Evolutionary conservation across 2,329 filamentous ascomycete species (phyloP), one percentile per base, ranked within the genome.

Genomic region (Monilinia fructigena): DNA sequence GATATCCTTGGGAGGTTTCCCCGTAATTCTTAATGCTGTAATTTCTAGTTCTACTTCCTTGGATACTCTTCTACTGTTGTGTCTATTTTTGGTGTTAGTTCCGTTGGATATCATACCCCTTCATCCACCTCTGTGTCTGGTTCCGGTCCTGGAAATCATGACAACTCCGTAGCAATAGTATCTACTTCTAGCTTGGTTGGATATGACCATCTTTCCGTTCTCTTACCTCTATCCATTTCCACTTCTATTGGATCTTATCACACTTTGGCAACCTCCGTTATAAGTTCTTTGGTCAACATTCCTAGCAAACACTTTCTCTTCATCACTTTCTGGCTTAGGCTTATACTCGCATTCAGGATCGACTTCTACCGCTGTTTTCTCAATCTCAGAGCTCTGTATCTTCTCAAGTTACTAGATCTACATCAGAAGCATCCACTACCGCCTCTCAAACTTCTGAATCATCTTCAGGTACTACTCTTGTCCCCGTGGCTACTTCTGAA

Each of bases 331-430:
- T 45, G 63, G 55, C 28, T 65, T 65, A 52, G 48, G 63, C 55
- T 68, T 68, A 67, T 61, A 64, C 61, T 66, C 54, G 55, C 45
- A 58, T 65, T 67, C 67, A 69, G 67, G 67, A 42, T 62, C 61
- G 45, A 60, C 66, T 53, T 52, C 52, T 50, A 55, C 52, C 16
- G 38, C 65, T 52, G n/a, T 38, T 35, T 35, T 31, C 63, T 62
- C 47, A 54, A 26, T 60, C 64, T 48, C 50, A 35, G 58, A 62
- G 48, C 56, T 62, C 64, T 45, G 63, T 4, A 23, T 62, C 64
- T 55, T 47, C 64, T 55, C 58, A 61, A 61, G 20, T 38, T 23
- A 10, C 58, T 50, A 20, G 45, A 26, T 38, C 58, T 12, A 5
- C 58, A 40, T 48, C 55, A 10, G 45, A 55, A 66, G 26, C 64